Base-by-base conservation (phyloP, 1,284 basidiomycete species). In the Cutaneotrichosporon dermatis region DNA sequence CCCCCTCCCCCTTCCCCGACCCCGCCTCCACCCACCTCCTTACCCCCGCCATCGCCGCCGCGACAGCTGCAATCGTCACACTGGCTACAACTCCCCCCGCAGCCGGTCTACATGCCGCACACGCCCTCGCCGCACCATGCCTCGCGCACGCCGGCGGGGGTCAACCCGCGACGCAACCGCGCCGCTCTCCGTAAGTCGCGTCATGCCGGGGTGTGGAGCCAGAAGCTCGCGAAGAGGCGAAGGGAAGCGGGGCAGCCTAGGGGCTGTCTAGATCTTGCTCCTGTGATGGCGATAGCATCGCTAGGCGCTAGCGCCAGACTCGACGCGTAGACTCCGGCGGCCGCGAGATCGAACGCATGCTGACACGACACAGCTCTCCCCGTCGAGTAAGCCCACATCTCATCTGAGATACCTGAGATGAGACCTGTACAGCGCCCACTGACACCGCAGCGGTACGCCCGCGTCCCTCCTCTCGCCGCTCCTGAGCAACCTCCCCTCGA, bases 381-480 rank as follows among this genome's bases (percentile, higher is more conserved):
- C 4, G 51, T 60, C 43, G 59, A 56, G 59, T 60, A 25, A 42
- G 58, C 35, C 16, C n/a, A 44, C 9, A 25, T 15, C 44, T 34
- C 35, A 42, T 15, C 45, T 51, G 45, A 54, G 34, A 2, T 25
- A 25, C 25, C 25, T 25, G 25, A 25, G 25, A 25, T 25, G 25
- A 25, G 25, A 25, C 25, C 25, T 25, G 25, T 25, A 25, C 25
- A 25, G 25, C 25, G 25, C 25, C 25, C 25, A 25, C 25, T 25
- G 25, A 25, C 53, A 34, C n/a, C 8, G 2, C 55, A 71, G 70
- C 35, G 68, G 66, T 54, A 41, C 54, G 16, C 50, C 64, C 0
- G 12, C 56, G 5, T 71, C 71, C 12, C 63, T 25, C 25, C 25
- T 74, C 43, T 56, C 66, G 9, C 69, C 72, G 12, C 61, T 72